These are phyloP conservation scores for Beauveria scarabaeidicola DNA, from an alignment of 2,329 filamentous ascomycete genomes.

Conservation along the genomic window DNA sequence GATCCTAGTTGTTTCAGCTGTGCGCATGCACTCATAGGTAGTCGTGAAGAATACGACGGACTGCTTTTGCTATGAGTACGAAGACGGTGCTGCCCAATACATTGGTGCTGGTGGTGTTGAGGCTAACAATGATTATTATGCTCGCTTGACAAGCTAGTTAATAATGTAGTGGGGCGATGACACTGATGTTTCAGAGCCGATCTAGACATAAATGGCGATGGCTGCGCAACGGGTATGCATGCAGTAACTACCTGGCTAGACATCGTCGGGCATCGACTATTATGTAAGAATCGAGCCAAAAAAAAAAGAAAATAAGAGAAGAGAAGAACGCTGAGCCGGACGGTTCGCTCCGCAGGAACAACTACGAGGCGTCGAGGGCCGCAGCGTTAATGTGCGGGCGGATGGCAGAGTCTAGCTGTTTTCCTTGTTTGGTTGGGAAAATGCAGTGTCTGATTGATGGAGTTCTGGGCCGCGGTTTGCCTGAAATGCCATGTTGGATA, in stretches of 20 bases:
- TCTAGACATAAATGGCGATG: not conserved
- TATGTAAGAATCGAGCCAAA: not conserved
- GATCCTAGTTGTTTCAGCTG: not conserved
- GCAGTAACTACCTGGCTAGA: not conserved
- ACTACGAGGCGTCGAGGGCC: not conserved
- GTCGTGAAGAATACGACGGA: not conserved
- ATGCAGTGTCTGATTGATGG: slow-evolving; percentile 3
- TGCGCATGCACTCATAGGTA: not conserved
- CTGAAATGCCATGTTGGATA: not conserved
- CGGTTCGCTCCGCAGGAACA: not conserved
- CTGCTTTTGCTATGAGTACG: not conserved
- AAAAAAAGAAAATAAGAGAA: too few species aligned
- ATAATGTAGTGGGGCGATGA: not conserved
- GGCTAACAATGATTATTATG: not conserved
- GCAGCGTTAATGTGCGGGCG: not conserved
- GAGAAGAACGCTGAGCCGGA: not conserved
- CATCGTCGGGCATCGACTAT: not conserved
- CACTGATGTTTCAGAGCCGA: not conserved
- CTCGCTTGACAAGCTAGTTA: not conserved
- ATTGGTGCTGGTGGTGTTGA: not conserved
- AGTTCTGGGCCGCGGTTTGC: not conserved
- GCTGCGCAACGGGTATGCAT: not conserved
- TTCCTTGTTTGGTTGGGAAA: not conserved
- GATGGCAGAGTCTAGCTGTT: too few species aligned
- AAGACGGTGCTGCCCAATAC: not conserved